These are phyloP conservation scores for Babesia bigemina DNA, from an alignment of 169 alveolate genomes.

Conservation along the genomic window DNA sequence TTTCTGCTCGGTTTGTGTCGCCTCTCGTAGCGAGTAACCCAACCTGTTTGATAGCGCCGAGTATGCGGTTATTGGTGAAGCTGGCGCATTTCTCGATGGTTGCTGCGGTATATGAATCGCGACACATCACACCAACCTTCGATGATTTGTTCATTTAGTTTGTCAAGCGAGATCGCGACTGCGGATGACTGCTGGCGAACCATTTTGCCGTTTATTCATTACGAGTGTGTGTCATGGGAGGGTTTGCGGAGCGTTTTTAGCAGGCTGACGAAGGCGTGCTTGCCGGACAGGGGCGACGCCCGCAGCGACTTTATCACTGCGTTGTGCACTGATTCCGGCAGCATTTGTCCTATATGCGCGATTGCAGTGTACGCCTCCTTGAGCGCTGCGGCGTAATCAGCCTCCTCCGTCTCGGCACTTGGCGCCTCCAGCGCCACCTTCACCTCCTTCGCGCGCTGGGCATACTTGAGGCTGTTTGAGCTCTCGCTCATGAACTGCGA, in stretches of 20 bases:
- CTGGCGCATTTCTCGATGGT: slow-evolving; percentile 60
- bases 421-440: slow-evolving; percentile 44
- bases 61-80: slow-evolving; percentile 40
- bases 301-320: background rate
- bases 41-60: slow-evolving; percentile 63
- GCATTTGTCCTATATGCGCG: background rate
- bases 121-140: slow-evolving; percentile 22
- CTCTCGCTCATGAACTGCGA: slow-evolving; percentile 84
- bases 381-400: slow-evolving; percentile 8
- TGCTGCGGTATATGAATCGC: slow-evolving; percentile 20
- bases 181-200: background rate
- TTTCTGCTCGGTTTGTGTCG: background rate
- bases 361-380: slow-evolving; percentile 13
- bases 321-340: background rate
- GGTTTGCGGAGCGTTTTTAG: slow-evolving; percentile 2
- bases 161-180: slow-evolving; percentile 39
- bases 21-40: background rate
- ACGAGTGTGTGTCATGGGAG: background rate
- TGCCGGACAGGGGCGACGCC: slow-evolving; percentile 7
- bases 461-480: slow-evolving; percentile 89
- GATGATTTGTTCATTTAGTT: slow-evolving; percentile 43
- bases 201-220: background rate
- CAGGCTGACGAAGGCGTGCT: slow-evolving; percentile 1
- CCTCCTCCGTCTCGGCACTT: background rate
- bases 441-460: slow-evolving; percentile 92